phyloP scores from a whole-genome alignment of 1,284 basidiomycete species.

The Pseudozyma thailandica region DNA sequence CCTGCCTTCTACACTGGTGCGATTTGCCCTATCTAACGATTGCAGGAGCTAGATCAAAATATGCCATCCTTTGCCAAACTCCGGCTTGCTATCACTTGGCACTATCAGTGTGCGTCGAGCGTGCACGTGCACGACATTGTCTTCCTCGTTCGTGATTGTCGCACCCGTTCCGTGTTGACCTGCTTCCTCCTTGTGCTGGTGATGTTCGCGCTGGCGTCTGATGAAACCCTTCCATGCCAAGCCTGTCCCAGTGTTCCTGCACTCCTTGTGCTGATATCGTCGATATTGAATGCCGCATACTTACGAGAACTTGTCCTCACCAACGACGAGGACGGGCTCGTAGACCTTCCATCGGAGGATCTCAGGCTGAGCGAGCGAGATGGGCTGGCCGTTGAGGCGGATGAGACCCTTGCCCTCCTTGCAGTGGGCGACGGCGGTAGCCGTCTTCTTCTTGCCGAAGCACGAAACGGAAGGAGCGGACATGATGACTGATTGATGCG shows the following conservation, averaged over 20 bases:
- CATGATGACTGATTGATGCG: conserved; percentile 45
- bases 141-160: too few species aligned
- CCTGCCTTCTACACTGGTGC: too few species aligned
- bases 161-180: too few species aligned
- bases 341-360: conserved; percentile 98
- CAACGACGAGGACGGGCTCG: conserved; percentile 73
- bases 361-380: conserved; percentile 87
- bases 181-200: too few species aligned
- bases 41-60: too few species aligned
- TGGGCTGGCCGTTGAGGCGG: conserved; percentile 95
- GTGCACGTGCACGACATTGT: too few species aligned
- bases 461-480: conserved; percentile 67
- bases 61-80: too few species aligned
- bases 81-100: too few species aligned
- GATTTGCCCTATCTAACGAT: too few species aligned
- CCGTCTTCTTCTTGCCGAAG: conserved; percentile 70
- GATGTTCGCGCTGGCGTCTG: not conserved
- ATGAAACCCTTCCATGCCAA: not conserved
- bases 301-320: conserved; percentile 68
- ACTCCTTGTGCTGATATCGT: not conserved
- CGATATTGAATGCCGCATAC: conserved; percentile 22
- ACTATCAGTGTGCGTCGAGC: too few species aligned
- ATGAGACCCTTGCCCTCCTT: conserved; percentile 94
- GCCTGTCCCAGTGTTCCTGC: conserved; percentile 10
- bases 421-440: conserved; percentile 65